A percentile compares a stretch with the other conserved stretches of the same genome.
Conservation (phyloP, 306 rosid species). For the Gillenia trifoliata region DNA sequence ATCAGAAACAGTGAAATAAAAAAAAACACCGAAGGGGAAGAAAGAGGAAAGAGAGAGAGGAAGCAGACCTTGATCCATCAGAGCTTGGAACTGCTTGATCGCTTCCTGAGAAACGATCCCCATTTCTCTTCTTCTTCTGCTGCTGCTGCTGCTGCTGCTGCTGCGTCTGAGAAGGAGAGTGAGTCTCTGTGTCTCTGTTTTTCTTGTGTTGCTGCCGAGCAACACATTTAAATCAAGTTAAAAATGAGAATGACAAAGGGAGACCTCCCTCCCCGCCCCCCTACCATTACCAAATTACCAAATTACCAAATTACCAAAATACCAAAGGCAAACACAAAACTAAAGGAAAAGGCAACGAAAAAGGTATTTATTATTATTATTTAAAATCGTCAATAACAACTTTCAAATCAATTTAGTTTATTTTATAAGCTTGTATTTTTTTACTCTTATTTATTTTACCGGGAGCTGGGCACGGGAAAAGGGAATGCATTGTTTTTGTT, state of each 20-base stretch:
- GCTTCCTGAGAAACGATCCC: slow-evolving; percentile 72
- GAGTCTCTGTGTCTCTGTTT: background rate
- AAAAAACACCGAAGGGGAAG: background rate
- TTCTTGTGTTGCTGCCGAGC: too few species aligned
- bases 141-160: background rate
- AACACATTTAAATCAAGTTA: too few species aligned
- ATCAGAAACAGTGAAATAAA: background rate
- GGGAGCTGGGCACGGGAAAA: too few species aligned
- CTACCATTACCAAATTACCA: too few species aligned
- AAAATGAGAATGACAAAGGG: too few species aligned
- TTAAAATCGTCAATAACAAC: too few species aligned
- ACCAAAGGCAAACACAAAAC: too few species aligned
- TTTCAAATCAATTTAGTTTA: too few species aligned
- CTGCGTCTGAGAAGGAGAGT: background rate
- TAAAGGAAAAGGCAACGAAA: background rate
- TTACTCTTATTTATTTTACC: background rate
- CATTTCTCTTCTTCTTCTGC: slow-evolving; percentile 29
- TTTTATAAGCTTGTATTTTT: background rate
- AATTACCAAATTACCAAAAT: too few species aligned
- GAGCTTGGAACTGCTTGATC: slow-evolving; percentile 50
- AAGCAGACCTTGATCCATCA: slow-evolving; percentile 69
- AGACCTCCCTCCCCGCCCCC: too few species aligned
- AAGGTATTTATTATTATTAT: background rate
- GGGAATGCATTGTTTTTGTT: background rate
- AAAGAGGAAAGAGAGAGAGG: background rate